These are phyloP conservation scores for Hypholoma fasciculare DNA, from an alignment of 768 basidiomycete genomes.

Conservation along the genomic window DNA sequence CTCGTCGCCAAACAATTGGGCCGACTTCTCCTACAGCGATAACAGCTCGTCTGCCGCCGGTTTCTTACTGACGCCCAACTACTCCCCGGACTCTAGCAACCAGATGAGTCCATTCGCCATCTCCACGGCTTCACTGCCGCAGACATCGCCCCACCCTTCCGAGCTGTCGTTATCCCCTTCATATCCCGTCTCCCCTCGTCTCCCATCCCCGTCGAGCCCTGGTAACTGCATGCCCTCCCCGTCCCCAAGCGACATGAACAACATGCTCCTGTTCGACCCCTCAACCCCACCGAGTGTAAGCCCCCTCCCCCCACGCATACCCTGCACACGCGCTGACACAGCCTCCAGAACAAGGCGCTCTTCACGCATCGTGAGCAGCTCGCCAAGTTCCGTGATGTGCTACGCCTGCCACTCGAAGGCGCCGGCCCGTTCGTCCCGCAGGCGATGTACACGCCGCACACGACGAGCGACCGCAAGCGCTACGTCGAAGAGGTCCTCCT, in stretches of 20 bases:
- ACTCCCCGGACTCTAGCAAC: conserved; percentile 7
- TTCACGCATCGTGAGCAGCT: conserved; percentile 46
- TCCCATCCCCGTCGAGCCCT: conserved; percentile 18
- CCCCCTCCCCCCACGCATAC: neutral
- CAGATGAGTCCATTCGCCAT: conserved; percentile 7
- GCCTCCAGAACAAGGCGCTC: conserved; percentile 21
- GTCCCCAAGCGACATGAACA: conserved; percentile 13
- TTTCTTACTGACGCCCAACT: conserved; percentile 6
- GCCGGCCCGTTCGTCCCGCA: conserved; percentile 66
- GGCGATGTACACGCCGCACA: conserved; percentile 72
- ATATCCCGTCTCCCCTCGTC: conserved; percentile 15
- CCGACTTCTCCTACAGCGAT: conserved; percentile 1
- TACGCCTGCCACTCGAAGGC: conserved; percentile 33
- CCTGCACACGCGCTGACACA: conserved; percentile 11
- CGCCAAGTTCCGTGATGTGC: conserved; percentile 42
- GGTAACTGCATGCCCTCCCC: conserved; percentile 17
- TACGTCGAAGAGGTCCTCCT: conserved; percentile 73
- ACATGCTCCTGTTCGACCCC: conserved; percentile 11
- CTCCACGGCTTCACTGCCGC: conserved; percentile 1
- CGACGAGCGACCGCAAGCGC: conserved; percentile 72
- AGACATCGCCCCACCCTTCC: conserved; percentile 17
- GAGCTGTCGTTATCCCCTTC: conserved; percentile 18
- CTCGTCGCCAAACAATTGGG: too few species aligned
- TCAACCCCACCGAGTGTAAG: neutral
- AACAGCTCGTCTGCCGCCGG: conserved; percentile 4